Evolutionary conservation across 768 basidiomycete species (phyloP).

Genomic region (Gloeopeniophorella convolvens): DNA sequence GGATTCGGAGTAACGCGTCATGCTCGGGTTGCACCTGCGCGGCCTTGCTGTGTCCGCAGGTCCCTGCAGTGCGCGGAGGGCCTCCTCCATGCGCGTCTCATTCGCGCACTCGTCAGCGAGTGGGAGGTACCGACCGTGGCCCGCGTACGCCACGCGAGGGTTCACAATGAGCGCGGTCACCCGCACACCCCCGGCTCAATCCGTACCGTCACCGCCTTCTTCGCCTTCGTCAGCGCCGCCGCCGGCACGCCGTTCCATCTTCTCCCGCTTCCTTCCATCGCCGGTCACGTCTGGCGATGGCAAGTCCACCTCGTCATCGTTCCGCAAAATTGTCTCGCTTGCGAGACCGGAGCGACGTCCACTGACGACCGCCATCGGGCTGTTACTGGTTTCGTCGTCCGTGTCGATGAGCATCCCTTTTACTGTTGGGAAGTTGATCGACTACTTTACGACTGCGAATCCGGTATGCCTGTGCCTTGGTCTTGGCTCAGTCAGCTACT

Average conservation of each 20-base stretch:
- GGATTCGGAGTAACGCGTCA: neutral
- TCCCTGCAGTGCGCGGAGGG: neutral
- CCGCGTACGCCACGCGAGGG: neutral
- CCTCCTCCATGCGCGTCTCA: neutral
- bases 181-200: neutral
- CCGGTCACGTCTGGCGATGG: neutral
- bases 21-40: neutral
- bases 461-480: constrained; percentile 44
- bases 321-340: constrained; percentile 68
- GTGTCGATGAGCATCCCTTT: constrained; percentile 92
- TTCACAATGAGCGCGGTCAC: neutral
- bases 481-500: neutral
- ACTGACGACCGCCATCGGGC: constrained; percentile 64
- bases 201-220: neutral
- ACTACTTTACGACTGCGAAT: constrained; percentile 73
- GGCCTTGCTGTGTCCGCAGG: neutral
- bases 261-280: constrained; percentile 14
- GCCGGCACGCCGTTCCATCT: constrained; percentile 1
- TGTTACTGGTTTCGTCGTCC: constrained; percentile 80
- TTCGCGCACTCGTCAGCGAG: neutral
- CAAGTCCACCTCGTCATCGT: constrained; percentile 46
- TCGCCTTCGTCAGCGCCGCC: neutral
- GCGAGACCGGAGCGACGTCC: constrained; percentile 80
- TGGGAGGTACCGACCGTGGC: neutral
- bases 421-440: constrained; percentile 90